Percentiles rank a stretch among this genome's conserved stretches.
These are phyloP conservation scores for Bruguiera parviflora DNA, from an alignment of 345 rosid species.

Conservation along the genomic window DNA sequence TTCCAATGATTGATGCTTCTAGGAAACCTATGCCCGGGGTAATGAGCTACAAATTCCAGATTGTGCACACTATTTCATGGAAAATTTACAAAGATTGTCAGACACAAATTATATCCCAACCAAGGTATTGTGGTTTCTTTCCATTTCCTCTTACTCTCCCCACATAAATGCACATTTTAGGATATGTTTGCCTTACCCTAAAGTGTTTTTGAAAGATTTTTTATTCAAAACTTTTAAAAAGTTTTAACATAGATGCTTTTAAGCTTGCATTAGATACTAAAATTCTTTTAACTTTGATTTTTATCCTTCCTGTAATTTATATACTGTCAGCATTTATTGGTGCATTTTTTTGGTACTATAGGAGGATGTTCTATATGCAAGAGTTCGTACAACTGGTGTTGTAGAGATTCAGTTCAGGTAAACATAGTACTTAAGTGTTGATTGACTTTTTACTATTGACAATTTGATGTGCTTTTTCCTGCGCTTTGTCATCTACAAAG, in stretches of 20 bases:
- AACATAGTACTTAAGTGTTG: slow-evolving; percentile 4
- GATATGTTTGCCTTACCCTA: too few relatives aligned
- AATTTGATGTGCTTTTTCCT: background rate
- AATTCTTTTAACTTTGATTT: background rate
- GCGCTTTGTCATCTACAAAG: background rate
- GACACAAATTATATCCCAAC: slow-evolving; percentile 82
- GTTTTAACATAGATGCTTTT: background rate
- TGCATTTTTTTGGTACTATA: slow-evolving; percentile 22
- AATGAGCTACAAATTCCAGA: slow-evolving; percentile 95
- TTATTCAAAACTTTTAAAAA: background rate
- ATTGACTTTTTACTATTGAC: background rate
- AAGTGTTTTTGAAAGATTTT: background rate
- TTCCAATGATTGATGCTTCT: slow-evolving; percentile 15
- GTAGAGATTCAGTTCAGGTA: slow-evolving; percentile 99
- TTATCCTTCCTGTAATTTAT: background rate
- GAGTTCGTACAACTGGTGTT: slow-evolving; percentile 97
- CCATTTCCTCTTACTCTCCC: background rate
- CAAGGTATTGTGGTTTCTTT: slow-evolving; percentile 47
- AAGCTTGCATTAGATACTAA: background rate
- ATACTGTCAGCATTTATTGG: slow-evolving; percentile 5
- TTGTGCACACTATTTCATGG: slow-evolving; percentile 89
- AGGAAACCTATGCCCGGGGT: slow-evolving; percentile 87
- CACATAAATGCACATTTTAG: background rate
- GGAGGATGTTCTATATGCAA: slow-evolving; percentile 95
- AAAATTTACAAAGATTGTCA: slow-evolving; percentile 75